A percentile compares a stretch with the other conserved stretches of the same genome.
These are phyloP conservation scores for Hippophae rhamnoides DNA, from an alignment of 306 rosid species.

Conservation along the genomic window DNA sequence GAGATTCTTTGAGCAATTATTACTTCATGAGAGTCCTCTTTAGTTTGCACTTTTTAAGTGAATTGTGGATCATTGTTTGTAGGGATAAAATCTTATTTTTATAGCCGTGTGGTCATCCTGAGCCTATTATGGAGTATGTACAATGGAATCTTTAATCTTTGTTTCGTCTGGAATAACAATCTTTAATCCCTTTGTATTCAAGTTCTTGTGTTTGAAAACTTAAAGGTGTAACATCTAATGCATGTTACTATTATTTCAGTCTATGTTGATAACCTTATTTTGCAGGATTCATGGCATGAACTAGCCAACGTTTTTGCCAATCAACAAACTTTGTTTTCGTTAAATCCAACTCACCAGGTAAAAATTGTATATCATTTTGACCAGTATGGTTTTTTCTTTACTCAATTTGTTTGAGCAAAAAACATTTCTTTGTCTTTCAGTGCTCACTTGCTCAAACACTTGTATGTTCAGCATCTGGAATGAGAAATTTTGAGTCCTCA, in stretches of 20 bases:
- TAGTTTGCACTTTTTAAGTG: too few relatives aligned
- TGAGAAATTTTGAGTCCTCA: conserved; percentile 56
- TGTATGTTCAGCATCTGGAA: conserved; percentile 77
- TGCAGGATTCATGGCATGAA: conserved; percentile 84
- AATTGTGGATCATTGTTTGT: too few relatives aligned
- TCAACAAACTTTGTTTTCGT: conserved; percentile 51
- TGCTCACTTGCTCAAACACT: conserved; percentile 89
- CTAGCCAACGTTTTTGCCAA: conserved; percentile 71
- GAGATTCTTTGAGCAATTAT: too few relatives aligned
- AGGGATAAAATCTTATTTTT: too few relatives aligned
- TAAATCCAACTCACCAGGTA: conserved; percentile 76
- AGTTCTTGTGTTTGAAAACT: too few relatives aligned
- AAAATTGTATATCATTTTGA: conserved; percentile 17
- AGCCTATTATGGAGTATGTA: too few relatives aligned
- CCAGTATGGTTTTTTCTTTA: conserved; percentile 15
- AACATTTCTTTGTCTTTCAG: conserved; percentile 29
- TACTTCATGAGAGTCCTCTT: too few relatives aligned
- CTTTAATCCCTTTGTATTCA: too few relatives aligned
- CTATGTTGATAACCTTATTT: conserved; percentile 17
- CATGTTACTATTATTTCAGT: background rate
- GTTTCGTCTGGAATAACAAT: too few relatives aligned
- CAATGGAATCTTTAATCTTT: too few relatives aligned
- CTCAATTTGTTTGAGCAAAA: background rate
- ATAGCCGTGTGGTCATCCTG: too few relatives aligned
- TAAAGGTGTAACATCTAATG: too few relatives aligned